phyloP scores from a whole-genome alignment of 768 basidiomycete species.

The Rhodotorula kratochvilovae region DNA sequence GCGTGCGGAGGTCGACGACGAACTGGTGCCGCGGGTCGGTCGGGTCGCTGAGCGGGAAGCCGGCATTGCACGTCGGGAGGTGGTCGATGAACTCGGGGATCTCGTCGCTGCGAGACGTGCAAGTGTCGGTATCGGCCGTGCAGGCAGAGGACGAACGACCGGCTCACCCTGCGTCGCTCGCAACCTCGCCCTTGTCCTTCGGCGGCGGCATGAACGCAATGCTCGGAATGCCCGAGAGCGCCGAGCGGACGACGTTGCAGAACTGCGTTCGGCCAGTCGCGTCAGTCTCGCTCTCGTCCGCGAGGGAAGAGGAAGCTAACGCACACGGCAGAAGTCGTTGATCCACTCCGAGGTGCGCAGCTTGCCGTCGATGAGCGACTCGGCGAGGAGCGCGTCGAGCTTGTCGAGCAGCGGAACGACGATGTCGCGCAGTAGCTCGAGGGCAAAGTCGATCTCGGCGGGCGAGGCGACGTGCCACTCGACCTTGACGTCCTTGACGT shows the following conservation, averaged over 20 bases:
- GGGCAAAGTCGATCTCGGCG: slow-evolving; percentile 68
- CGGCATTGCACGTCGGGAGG: slow-evolving; percentile 59
- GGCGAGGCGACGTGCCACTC: slow-evolving; percentile 75
- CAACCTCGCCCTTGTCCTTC: slow-evolving; percentile 54
- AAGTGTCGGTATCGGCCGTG: neutral
- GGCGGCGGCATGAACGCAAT: slow-evolving; percentile 58
- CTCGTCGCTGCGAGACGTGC: slow-evolving; percentile 56
- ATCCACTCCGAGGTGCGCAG: slow-evolving; percentile 61
- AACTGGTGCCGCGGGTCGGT: slow-evolving; percentile 63
- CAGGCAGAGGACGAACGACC: neutral
- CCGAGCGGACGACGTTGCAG: slow-evolving; percentile 67
- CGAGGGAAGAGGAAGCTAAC: neutral
- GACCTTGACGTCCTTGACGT: slow-evolving; percentile 65
- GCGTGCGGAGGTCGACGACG: slow-evolving; percentile 56
- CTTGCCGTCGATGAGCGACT: slow-evolving; percentile 55
- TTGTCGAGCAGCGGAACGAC: slow-evolving; percentile 60
- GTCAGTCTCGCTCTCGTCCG: too few species aligned
- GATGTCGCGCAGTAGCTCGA: slow-evolving; percentile 64
- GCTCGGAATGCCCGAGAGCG: slow-evolving; percentile 69
- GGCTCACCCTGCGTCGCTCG: slow-evolving; percentile 66
- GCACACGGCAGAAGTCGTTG: slow-evolving; percentile 76
- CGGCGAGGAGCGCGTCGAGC: slow-evolving; percentile 59
- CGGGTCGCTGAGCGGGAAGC: slow-evolving; percentile 66
- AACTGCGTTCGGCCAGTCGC: slow-evolving; percentile 51
- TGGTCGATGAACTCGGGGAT: slow-evolving; percentile 72